phyloP scores from a whole-genome alignment of 164 flowering plant species.

The Aristolochia californica region DNA sequence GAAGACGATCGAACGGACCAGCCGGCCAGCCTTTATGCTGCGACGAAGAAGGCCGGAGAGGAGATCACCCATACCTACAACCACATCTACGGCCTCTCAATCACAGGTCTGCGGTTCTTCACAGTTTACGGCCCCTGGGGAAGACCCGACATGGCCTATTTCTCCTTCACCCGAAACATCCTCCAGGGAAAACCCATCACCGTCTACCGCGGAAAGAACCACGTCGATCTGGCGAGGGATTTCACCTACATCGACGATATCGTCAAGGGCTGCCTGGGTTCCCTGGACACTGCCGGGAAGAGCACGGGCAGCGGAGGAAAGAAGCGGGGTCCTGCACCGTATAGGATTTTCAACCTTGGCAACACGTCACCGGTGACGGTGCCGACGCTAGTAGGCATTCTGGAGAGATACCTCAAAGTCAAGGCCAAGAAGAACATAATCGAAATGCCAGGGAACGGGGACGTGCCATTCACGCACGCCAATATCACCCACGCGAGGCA shows the following conservation, averaged over 20 bases:
- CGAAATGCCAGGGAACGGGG: conserved; percentile 18
- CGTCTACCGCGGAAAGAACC: conserved; percentile 12
- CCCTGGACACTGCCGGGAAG: conserved; percentile 14
- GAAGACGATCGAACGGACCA: conserved; percentile 15
- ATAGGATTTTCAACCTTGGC: conserved; percentile 15
- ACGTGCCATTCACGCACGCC: conserved; percentile 17
- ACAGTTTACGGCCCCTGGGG: conserved; percentile 21
- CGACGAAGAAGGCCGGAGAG: conserved; percentile 17
- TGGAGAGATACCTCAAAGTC: conserved; percentile 13
- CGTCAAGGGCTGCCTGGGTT: conserved; percentile 15
- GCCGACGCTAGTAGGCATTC: conserved; percentile 9
- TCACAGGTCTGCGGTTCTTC: conserved; percentile 16
- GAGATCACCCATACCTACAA: conserved; percentile 21
- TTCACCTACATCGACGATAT: conserved; percentile 16
- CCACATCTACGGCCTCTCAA: conserved; percentile 16
- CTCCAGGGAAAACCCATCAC: conserved; percentile 16
- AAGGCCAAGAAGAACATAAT: conserved; percentile 16
- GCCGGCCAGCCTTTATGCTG: conserved; percentile 14
- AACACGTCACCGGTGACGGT: conserved; percentile 18
- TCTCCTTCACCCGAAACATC: conserved; percentile 16
- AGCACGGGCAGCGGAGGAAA: conserved; percentile 16
- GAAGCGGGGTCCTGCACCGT: conserved; percentile 15
- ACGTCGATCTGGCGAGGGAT: conserved; percentile 14
- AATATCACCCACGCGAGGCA: conserved; percentile 7
- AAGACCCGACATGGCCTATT: conserved; percentile 18